A percentile compares a stretch with the other conserved stretches of the same genome.
Evolutionary conservation across 768 basidiomycete species (phyloP).

Genomic region (Galerina sulciceps): DNA sequence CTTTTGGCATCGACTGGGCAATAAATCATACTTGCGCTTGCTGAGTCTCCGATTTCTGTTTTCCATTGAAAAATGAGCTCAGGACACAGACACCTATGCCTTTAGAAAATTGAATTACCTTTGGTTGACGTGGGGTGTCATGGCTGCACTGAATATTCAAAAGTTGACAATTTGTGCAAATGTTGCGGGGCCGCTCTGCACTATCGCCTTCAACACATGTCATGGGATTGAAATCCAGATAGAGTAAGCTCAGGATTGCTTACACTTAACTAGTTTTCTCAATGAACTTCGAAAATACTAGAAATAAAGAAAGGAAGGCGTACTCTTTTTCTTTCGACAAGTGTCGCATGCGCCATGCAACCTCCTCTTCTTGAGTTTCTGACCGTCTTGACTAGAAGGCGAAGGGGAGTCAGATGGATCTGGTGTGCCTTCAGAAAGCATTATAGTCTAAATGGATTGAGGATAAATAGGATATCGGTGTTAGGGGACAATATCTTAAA

Average conservation of each 20-base stretch:
- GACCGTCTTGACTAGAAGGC: neutral
- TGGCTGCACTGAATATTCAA: slow-evolving; percentile 58
- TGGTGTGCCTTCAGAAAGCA: neutral
- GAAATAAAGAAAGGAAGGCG: neutral
- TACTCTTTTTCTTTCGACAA: slow-evolving; percentile 51
- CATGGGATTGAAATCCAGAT: neutral
- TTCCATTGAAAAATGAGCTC: neutral
- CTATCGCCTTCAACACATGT: slow-evolving; percentile 52
- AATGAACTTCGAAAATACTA: slow-evolving; percentile 6
- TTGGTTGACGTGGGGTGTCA: slow-evolving; percentile 49
- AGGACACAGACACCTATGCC: neutral
- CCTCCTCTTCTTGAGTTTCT: slow-evolving; percentile 40
- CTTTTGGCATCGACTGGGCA: neutral
- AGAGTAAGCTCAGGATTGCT: neutral
- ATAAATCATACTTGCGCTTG: slow-evolving; percentile 31
- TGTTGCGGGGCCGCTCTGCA: slow-evolving; percentile 55
- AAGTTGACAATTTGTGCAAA: slow-evolving; percentile 60
- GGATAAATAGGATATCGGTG: too few species aligned
- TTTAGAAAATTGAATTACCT: slow-evolving; percentile 37
- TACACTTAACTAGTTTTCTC: slow-evolving; percentile 42
- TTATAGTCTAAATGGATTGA: neutral
- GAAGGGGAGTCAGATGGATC: neutral
- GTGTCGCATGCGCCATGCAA: slow-evolving; percentile 50
- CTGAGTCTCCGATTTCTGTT: slow-evolving; percentile 36
- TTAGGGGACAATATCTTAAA: too few species aligned